Percentiles rank a stretch among this genome's conserved stretches.
phyloP scores from a whole-genome alignment of 768 basidiomycete genomes.

The Auricularia sp. region DNA sequence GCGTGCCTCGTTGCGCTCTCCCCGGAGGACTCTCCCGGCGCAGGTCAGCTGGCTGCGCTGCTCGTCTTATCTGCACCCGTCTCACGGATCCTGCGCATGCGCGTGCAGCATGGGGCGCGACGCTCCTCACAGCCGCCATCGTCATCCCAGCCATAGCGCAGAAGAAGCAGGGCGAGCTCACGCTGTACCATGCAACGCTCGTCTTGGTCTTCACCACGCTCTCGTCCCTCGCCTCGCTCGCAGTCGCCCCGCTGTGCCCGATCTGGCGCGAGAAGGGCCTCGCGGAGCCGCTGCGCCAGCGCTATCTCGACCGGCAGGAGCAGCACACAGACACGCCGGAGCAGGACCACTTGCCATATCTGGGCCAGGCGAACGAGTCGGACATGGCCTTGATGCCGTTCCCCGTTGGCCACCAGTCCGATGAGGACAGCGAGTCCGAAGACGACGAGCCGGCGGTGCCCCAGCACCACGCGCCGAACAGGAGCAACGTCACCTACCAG shows the following conservation, averaged over 20 bases:
- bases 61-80: neutral
- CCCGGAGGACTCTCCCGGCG: neutral
- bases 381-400: neutral
- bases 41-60: neutral
- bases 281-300: neutral
- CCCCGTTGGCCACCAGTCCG: neutral
- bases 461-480: neutral
- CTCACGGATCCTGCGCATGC: neutral
- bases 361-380: neutral
- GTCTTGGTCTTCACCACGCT: slow-evolving; percentile 9
- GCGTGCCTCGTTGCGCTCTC: neutral
- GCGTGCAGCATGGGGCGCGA: slow-evolving; percentile 4
- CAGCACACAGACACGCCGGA: neutral
- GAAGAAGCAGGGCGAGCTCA: slow-evolving; percentile 5
- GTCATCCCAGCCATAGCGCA: slow-evolving; percentile 7
- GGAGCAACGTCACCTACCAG: neutral
- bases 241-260: slow-evolving; percentile 8
- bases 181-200: slow-evolving; percentile 9
- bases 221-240: slow-evolving; percentile 6
- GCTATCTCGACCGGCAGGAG: neutral
- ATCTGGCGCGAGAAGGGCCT: slow-evolving; percentile 4
- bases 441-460: neutral
- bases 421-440: neutral
- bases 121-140: slow-evolving; percentile 7
- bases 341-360: too few relatives aligned